phyloP scores from a whole-genome alignment of 176 grass and related monocot genomes.

The Oryza glumipatula region DNA sequence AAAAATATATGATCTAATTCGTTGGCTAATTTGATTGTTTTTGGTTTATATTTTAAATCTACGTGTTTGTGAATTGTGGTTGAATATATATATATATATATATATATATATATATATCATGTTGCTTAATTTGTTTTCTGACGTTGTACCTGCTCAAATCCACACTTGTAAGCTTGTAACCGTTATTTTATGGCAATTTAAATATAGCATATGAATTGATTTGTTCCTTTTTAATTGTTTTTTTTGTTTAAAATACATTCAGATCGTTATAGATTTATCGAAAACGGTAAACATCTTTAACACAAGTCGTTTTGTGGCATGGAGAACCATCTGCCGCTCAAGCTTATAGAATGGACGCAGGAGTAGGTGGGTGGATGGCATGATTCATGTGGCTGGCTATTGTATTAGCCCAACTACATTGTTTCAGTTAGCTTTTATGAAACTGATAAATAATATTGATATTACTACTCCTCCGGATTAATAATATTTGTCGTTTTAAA shows the following conservation, averaged over 20 bases:
- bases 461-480: too few species aligned
- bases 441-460: too few species aligned
- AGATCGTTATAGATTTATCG: background rate
- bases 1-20: background rate
- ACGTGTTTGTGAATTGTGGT: background rate
- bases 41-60: background rate
- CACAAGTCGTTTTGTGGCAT: too few species aligned
- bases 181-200: background rate
- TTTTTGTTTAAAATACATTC: background rate
- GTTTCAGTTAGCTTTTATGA: too few species aligned
- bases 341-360: too few species aligned
- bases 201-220: background rate
- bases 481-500: too few species aligned
- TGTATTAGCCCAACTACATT: too few species aligned
- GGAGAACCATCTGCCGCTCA: too few species aligned
- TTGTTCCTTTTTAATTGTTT: background rate
- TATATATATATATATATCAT: background rate
- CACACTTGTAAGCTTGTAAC: background rate
- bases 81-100: background rate
- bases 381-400: too few species aligned
- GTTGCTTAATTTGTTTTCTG: background rate
- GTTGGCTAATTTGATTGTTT: background rate
- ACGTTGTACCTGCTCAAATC: background rate
- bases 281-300: too few species aligned
- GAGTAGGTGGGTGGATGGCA: too few species aligned